Percentiles rank a stretch among this genome's conserved stretches.
Evolutionary conservation across 2,329 filamentous ascomycete species (phyloP).

Genomic region (Penicillium hordei): DNA sequence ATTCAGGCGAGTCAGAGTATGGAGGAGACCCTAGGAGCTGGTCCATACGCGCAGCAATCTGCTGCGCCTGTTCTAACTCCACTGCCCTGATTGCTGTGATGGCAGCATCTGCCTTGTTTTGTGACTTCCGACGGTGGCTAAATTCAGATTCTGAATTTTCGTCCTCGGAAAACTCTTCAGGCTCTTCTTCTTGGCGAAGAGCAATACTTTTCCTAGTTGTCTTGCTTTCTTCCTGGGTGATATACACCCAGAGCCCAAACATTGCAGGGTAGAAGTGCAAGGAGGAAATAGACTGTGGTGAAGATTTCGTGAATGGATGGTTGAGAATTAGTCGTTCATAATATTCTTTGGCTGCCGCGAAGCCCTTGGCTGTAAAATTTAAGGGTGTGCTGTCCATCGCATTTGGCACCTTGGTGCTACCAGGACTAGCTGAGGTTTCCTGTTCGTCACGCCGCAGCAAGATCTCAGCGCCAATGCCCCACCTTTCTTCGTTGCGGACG

Average conservation of each 20-base stretch:
- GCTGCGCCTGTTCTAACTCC: slow-evolving; percentile 60
- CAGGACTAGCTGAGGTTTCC: slow-evolving; percentile 8
- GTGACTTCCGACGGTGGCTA: slow-evolving; percentile 22
- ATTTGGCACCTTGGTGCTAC: neutral
- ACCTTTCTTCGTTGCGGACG: slow-evolving; percentile 66
- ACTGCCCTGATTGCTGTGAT: slow-evolving; percentile 44
- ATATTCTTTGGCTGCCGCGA: slow-evolving; percentile 63
- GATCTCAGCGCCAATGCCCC: slow-evolving; percentile 84
- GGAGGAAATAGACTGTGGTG: slow-evolving; percentile 61
- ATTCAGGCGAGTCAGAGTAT: slow-evolving; percentile 64
- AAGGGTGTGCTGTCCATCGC: slow-evolving; percentile 9
- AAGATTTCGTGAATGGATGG: slow-evolving; percentile 66
- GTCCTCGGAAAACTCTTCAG: slow-evolving; percentile 34
- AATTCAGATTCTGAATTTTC: slow-evolving; percentile 29
- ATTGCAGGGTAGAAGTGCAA: slow-evolving; percentile 79
- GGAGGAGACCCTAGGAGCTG: slow-evolving; percentile 67
- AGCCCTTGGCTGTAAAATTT: slow-evolving; percentile 49
- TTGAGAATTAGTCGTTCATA: slow-evolving; percentile 77
- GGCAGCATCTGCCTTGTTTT: slow-evolving; percentile 38
- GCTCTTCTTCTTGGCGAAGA: slow-evolving; percentile 23
- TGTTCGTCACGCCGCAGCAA: slow-evolving; percentile 60
- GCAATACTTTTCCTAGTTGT: slow-evolving; percentile 44
- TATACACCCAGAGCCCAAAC: slow-evolving; percentile 78
- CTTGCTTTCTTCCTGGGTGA: slow-evolving; percentile 62
- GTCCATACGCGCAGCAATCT: slow-evolving; percentile 70